Evolutionary conservation across 768 basidiomycete genomes (phyloP), one percentile per base, ranked within the genome.

Genomic region (Leccinum barrowsii): DNA sequence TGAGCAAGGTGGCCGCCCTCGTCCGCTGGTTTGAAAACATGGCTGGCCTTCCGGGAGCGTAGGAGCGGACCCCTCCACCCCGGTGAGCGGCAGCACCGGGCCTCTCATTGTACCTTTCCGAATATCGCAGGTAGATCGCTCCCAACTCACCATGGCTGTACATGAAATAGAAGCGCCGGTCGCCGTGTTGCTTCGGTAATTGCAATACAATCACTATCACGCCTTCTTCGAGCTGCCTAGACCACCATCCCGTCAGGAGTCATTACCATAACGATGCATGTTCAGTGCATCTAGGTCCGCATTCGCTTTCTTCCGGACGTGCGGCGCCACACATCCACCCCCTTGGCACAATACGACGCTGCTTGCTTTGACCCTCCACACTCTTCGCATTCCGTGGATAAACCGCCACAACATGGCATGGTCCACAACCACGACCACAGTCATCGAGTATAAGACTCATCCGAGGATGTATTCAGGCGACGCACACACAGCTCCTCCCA

Each of bases 21-120:
- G 89, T 85, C 2, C 65, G 67, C 5, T 92, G 90, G 90, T 87
- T 92, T 58, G 83, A 90, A 70, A 68, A 67, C n/a, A 84, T 87
- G 76, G 87, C 88, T 4, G 89, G 89, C 0, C 73, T 90, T 61
- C 62, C 66, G 50, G 21, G 28, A 55, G 55, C 55, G 49, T 65
- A 67, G 34, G 47, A 48, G 52, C 22, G 57, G 51, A 5, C 42
- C 46, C 22, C 34, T 35, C 10, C 54, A 46, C 55, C 37, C 58
- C 66, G 66, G 66, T 35, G 62, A 52, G 63, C 55, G 50, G 6
- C 56, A 40, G 8, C 51, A 32, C 66, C 60, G 66, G 59, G 52
- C 28, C 37, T 54, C 50, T 56, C 35, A 11, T 37, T 32, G 17
- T 17, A 32, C 19, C 44, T 13, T 52, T 10, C 46, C 26, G 22